Conservation (phyloP, 108 stramenopile genomes). For the Nannochloropsis salina region DNA sequence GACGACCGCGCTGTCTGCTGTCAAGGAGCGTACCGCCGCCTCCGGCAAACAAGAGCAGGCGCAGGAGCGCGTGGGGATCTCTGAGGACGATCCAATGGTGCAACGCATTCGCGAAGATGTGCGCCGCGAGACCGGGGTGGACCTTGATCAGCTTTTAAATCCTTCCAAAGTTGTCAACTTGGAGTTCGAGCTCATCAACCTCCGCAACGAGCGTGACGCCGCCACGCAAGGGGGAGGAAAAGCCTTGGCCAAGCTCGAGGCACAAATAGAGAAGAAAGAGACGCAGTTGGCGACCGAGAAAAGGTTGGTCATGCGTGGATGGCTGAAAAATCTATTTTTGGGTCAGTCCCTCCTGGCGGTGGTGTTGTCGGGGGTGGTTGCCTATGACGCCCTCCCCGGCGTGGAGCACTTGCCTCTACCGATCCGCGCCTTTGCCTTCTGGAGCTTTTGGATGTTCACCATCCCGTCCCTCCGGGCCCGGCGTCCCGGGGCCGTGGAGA, state of each 20-base stretch:
- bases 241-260: conserved; percentile 53
- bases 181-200: conserved; percentile 45
- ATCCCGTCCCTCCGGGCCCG: conserved; percentile 80
- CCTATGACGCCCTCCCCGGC: conserved; percentile 47
- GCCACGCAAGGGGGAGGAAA: not conserved
- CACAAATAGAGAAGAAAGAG: conserved; percentile 78
- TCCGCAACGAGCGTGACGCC: conserved; percentile 23
- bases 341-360: conserved; percentile 78
- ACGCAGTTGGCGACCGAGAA: conserved; percentile 69
- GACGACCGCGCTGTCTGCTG: not conserved
- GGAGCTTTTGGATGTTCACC: conserved; percentile 97
- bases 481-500: conserved; percentile 75
- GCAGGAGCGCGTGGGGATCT: not conserved
- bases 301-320: conserved; percentile 81
- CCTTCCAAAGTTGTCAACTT: conserved; percentile 47
- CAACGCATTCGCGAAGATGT: conserved; percentile 39
- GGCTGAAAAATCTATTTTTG: conserved; percentile 87
- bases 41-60: not conserved
- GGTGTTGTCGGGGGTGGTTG: conserved; percentile 76
- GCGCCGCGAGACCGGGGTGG: conserved; percentile 37
- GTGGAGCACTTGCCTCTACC: conserved; percentile 68
- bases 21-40: not conserved
- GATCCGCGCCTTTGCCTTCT: conserved; percentile 84
- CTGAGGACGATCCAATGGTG: conserved; percentile 28
- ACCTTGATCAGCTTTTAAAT: conserved; percentile 47